Evolutionary conservation across 2,329 filamentous ascomycete genomes (phyloP), one percentile per base, ranked within the genome.

Genomic region (Phaeosphaeria sp.): DNA sequence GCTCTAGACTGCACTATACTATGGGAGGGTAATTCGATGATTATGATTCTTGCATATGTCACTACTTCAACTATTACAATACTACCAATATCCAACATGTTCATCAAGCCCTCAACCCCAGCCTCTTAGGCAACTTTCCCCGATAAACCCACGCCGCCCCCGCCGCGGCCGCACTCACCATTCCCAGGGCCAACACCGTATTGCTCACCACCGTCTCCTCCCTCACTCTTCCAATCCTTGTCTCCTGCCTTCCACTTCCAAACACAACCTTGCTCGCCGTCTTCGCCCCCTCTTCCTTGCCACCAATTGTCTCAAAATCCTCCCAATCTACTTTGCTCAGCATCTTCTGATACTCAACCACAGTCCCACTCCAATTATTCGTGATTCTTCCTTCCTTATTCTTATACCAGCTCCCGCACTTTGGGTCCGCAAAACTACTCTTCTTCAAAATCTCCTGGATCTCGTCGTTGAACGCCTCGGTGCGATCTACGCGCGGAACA

Each of bases 401-500:
- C 74, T 86, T 87, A 66, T 87, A 87, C 84, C 85, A 87, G 46
- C 76, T 80, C 18, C 77, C 78, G 62, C 85, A 87, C 22, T 79
- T 81, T 0, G 82, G 81, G 59, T 86, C 83, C 3, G 83, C 83
- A 63, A 87, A 87, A 7, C 76, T 78, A 36, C 74, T 81, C 10
- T 72, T 77, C 11, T 67, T 63, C 5, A 87, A 73, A 0, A 77
- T 65, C 0, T 68, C 59, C 65, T 86, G 84, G 1, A 86, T 71
- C 13, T 74, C 60, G 0, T 73, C 68, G 56, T 87, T 85, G 71
- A 79, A 86, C 9, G 60, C 72, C 6, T 77, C 68, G 2, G 84
- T 67, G 2, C 72, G 68, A 0, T 69, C 59, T 0, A 71, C 53
- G 41, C 79, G 81, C 0, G 84, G 84, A n/a, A 74, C 69, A 0